Evolutionary conservation across 2,329 filamentous ascomycete species (phyloP).

Genomic region (Claviceps sorghi): DNA sequence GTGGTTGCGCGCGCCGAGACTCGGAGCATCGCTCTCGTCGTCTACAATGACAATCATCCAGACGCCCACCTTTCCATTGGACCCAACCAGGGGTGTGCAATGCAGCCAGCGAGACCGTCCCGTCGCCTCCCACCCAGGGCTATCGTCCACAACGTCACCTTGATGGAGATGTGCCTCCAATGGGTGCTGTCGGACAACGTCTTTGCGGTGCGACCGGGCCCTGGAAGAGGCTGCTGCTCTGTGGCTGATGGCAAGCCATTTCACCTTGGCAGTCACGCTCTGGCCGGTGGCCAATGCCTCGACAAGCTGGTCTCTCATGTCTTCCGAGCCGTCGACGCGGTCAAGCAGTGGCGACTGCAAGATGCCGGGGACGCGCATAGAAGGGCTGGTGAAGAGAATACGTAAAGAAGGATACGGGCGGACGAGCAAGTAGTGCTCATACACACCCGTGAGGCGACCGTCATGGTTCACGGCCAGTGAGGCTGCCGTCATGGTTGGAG

Average conservation of each 20-base stretch:
- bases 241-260: constrained; percentile 7
- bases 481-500: constrained; percentile 1
- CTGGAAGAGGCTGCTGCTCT: neutral
- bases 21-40: constrained; percentile 27
- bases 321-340: constrained; percentile 34
- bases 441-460: constrained; percentile 19
- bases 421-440: constrained; percentile 47
- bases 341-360: constrained; percentile 44
- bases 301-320: constrained; percentile 32
- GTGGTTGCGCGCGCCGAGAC: neutral
- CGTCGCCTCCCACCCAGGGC: constrained; percentile 16
- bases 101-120: constrained; percentile 61
- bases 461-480: constrained; percentile 5
- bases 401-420: constrained; percentile 50
- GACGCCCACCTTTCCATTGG: constrained; percentile 52
- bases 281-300: constrained; percentile 52
- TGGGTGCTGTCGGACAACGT: constrained; percentile 17
- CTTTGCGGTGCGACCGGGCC: constrained; percentile 3
- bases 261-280: constrained; percentile 58
- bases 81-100: constrained; percentile 55
- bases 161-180: constrained; percentile 36
- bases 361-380: constrained; percentile 52
- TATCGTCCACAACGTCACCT: constrained; percentile 4
- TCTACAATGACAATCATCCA: constrained; percentile 68
- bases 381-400: constrained; percentile 55